Evolutionary conservation across 352 stramenopile species (phyloP).

Genomic region (Thraustochytrium sp.): DNA sequence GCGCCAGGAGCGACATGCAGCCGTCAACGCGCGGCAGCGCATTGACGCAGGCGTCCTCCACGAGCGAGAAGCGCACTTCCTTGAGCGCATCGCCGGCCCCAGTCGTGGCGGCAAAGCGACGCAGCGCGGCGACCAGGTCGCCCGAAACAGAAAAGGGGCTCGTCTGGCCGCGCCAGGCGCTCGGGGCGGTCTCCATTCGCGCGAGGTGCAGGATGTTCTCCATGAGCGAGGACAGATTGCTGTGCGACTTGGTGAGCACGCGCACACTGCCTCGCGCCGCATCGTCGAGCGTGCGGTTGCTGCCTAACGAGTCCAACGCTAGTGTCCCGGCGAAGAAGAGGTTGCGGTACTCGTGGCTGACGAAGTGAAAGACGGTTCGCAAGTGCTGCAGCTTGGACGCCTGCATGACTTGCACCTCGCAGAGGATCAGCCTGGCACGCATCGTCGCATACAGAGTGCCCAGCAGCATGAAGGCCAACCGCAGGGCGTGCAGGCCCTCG

Average conservation of each 20-base stretch:
- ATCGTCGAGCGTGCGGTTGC: neutral
- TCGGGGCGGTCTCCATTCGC: neutral
- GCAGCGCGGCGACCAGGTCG: neutral
- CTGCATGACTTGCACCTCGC: neutral
- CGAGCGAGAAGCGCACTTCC: neutral
- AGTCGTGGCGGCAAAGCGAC: neutral
- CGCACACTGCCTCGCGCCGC: neutral
- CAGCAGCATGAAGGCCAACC: neutral
- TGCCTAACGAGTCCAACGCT: neutral
- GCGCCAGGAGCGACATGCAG: neutral
- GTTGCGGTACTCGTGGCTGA: conserved; percentile 12
- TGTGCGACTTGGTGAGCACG: neutral
- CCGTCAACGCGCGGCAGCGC: neutral
- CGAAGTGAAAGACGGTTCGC: neutral
- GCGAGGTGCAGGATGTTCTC: conserved; percentile 4
- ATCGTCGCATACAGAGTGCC: neutral
- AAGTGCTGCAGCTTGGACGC: neutral
- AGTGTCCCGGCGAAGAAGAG: neutral
- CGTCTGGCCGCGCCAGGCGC: neutral
- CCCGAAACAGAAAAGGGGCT: neutral
- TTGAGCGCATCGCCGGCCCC: neutral
- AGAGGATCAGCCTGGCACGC: neutral
- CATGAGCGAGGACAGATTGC: conserved; percentile 2
- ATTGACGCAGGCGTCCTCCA: neutral
- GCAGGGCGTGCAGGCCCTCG: too few species aligned